phyloP scores from a whole-genome alignment of 176 grass and related monocot species.

The barley (Hordeum vulgare) region DNA sequence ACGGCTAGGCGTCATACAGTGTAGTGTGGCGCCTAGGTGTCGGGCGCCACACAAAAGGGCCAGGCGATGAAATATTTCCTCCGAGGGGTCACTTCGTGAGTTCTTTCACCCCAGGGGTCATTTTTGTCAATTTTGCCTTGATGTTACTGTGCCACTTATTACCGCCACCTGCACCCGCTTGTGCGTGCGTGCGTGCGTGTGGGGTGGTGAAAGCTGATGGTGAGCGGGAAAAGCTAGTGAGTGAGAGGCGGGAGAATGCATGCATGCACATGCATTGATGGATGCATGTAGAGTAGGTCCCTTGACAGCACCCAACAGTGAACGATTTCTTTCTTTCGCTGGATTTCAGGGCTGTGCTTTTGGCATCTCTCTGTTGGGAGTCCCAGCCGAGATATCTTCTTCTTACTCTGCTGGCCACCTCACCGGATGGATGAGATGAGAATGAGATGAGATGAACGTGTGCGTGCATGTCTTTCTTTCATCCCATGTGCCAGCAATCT shows the following conservation, averaged over 20 bases:
- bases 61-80: too few relatives aligned
- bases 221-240: not conserved
- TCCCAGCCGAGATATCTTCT: not conserved
- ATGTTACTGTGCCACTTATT: not conserved
- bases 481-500: not conserved
- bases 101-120: too few relatives aligned
- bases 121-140: too few relatives aligned
- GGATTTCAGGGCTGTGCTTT: conserved; percentile 28
- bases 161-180: not conserved
- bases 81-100: too few relatives aligned
- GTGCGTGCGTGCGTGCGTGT: not conserved
- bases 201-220: conserved; percentile 25
- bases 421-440: too few relatives aligned
- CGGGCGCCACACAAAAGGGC: too few relatives aligned
- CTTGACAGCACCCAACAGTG: conserved; percentile 28
- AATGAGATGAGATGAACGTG: too few relatives aligned
- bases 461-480: not conserved
- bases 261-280: too few relatives aligned
- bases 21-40: too few relatives aligned
- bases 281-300: conserved; percentile 12
- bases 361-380: conserved; percentile 40
- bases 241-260: not conserved
- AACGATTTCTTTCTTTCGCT: not conserved
- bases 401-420: not conserved
- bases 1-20: too few relatives aligned